These are phyloP conservation scores for Aleurites moluccanus DNA, from an alignment of 441 rosid genomes.

Conservation along the genomic window DNA sequence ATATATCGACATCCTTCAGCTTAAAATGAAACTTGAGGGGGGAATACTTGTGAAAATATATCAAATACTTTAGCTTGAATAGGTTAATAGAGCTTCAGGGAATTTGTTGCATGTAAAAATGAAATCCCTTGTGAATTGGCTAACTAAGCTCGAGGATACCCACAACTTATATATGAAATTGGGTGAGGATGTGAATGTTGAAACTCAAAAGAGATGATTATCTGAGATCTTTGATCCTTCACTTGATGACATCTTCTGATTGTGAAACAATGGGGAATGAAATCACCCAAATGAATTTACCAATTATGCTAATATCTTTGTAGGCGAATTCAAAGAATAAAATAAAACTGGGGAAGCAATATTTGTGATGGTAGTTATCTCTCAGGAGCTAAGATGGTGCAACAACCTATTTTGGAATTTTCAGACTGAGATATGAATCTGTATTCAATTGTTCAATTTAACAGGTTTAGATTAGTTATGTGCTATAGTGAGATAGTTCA, in stretches of 20 bases:
- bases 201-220: neutral
- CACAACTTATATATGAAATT: neutral
- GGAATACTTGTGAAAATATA: neutral
- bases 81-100: neutral
- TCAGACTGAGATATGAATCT: neutral
- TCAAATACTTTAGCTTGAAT: neutral
- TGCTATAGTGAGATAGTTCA: neutral
- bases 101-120: neutral
- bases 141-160: neutral
- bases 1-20: no score
- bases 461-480: neutral
- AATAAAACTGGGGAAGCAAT: neutral
- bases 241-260: neutral
- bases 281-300: neutral
- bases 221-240: neutral
- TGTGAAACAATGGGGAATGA: neutral
- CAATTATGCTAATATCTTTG: no score
- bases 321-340: neutral
- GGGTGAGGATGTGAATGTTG: neutral
- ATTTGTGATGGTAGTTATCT: neutral
- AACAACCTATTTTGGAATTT: neutral
- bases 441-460: neutral
- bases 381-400: neutral
- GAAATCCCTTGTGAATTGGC: neutral
- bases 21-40: neutral